Conservation (phyloP, 345 rosid species). For the Gossypium herbaceum region DNA sequence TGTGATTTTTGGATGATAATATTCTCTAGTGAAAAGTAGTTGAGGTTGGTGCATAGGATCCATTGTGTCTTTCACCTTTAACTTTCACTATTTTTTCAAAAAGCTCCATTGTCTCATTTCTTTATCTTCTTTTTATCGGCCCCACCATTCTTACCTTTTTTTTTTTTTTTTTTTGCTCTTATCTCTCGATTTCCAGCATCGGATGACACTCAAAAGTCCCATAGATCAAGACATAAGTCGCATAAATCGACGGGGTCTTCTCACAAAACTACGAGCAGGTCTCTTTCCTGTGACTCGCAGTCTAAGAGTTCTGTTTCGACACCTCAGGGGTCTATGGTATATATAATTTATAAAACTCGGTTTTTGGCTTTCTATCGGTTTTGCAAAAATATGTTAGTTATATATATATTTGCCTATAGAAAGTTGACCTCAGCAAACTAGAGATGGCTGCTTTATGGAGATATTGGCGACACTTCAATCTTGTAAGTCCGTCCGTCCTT, state of each 20-base stretch:
- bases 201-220: slow-evolving; percentile 79
- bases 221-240: slow-evolving; percentile 66
- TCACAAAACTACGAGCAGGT: slow-evolving; percentile 65
- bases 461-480: slow-evolving; percentile 91
- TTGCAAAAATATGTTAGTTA: neutral
- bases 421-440: slow-evolving; percentile 84
- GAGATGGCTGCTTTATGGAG: slow-evolving; percentile 86
- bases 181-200: slow-evolving; percentile 47
- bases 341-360: neutral
- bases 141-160: slow-evolving; percentile 29
- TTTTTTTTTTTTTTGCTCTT: slow-evolving; percentile 25
- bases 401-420: slow-evolving; percentile 34
- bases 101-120: slow-evolving; percentile 33
- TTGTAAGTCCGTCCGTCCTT: slow-evolving; percentile 41
- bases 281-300: slow-evolving; percentile 82
- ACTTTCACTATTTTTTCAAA: slow-evolving; percentile 51
- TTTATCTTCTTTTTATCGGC: slow-evolving; percentile 39
- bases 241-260: slow-evolving; percentile 73
- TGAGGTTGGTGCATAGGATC: slow-evolving; percentile 63
- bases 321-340: slow-evolving; percentile 54
- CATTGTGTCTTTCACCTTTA: slow-evolving; percentile 38
- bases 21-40: slow-evolving; percentile 24
- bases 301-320: slow-evolving; percentile 62
- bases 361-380: neutral
- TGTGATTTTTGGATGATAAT: slow-evolving; percentile 5